phyloP scores from a whole-genome alignment of 2,329 filamentous ascomycete genomes.

The Penicillium nordicum region DNA sequence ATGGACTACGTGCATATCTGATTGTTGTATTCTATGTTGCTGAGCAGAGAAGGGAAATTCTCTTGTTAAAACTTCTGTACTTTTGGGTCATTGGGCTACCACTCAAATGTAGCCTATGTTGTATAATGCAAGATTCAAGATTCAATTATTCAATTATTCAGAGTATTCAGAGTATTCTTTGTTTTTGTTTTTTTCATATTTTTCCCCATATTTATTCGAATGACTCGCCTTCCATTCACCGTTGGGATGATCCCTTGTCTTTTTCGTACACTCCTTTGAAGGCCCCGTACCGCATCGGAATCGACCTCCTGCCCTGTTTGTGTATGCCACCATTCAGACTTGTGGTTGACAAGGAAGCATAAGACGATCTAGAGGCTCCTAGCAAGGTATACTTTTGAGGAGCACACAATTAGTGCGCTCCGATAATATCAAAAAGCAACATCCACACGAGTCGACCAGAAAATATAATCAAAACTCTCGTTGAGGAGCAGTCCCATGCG shows the following conservation, averaged over 20 bases:
- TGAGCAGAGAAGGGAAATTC: background rate
- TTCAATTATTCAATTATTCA: background rate
- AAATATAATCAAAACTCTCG: constrained; percentile 25
- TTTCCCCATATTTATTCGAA: background rate
- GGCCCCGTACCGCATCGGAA: background rate
- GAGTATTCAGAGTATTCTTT: background rate
- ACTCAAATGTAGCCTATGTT: background rate
- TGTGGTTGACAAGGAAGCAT: background rate
- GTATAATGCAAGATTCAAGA: background rate
- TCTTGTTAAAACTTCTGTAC: background rate
- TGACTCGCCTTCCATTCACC: too few relatives aligned
- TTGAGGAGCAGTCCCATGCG: constrained; percentile 27
- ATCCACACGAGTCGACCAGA: background rate
- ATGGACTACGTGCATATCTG: background rate
- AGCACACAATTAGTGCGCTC: background rate
- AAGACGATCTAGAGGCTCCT: background rate
- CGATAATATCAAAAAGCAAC: background rate
- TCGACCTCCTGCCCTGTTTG: background rate
- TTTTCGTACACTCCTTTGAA: too few relatives aligned
- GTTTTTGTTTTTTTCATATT: background rate
- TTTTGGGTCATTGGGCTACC: background rate
- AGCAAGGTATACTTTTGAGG: constrained; percentile 6
- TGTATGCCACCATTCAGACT: background rate
- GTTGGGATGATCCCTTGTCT: background rate
- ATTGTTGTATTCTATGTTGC: background rate